Evolutionary conservation across 257 asterid genomes (phyloP).

Genomic region (Leonotis leonurus): DNA sequence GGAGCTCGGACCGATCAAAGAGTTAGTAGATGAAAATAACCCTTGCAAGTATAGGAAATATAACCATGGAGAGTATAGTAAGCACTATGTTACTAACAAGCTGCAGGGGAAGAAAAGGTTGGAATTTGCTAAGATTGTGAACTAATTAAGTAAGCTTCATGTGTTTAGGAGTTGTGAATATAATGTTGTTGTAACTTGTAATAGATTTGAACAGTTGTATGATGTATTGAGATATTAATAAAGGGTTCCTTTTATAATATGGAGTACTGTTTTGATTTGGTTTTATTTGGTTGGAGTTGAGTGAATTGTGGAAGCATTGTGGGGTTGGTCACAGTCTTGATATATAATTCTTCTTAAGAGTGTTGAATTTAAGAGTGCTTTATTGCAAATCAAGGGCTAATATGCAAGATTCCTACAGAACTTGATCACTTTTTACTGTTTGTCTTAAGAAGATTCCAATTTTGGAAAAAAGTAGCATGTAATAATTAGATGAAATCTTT

Average conservation of each 20-base stretch:
- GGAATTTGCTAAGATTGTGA: constrained; percentile 58
- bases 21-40: constrained; percentile 46
- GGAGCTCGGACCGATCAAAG: constrained; percentile 62
- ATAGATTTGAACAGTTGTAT: no score
- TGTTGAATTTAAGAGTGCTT: no score
- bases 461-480: constrained; percentile 19
- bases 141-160: no score
- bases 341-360: no score
- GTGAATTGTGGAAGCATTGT: no score
- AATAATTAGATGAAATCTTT: constrained; percentile 33
- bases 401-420: constrained; percentile 28
- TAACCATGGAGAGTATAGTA: constrained; percentile 95
- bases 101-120: constrained; percentile 85
- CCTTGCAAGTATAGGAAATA: constrained; percentile 71
- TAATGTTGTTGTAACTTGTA: constrained; percentile 17
- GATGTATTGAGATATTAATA: background rate
- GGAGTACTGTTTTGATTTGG: no score
- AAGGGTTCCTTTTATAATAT: constrained; percentile 2
- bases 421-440: constrained; percentile 36
- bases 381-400: no score
- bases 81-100: constrained; percentile 79
- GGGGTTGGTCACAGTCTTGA: no score
- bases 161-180: constrained; percentile 18
- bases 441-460: constrained; percentile 28
- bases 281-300: no score